Evolutionary conservation across 495 filamentous ascomycete genomes (phyloP), one percentile per base, ranked within the genome.

Genomic region (Parmelia sp.): DNA sequence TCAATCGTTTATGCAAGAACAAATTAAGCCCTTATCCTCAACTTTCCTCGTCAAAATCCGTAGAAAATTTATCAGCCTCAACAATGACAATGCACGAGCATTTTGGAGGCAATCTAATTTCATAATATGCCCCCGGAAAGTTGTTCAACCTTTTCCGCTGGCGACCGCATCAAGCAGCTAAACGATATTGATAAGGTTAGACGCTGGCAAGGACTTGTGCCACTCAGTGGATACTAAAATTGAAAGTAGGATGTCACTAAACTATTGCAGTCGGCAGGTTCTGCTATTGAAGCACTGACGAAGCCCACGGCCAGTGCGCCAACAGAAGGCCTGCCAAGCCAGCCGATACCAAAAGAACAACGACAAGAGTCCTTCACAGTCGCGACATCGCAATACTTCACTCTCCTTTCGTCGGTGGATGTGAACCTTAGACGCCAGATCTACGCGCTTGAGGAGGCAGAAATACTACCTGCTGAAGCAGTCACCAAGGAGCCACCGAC

Each of bases 91-190:
- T 31, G 31, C 49, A 53, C 14, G 19, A 31, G 19, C 25, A 12
- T 4, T 53, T 31, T 19, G 49, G 4, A 29, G 25, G 25, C 25
- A 29, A 8, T 29, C 5, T 29, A 31, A 29, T 6, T 29, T 6
- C 31, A 15, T 25, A 53, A 29, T 1, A 53, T 53, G 49, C 19
- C 49, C 15, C 49, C 25, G 1, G 4, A 53, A 14, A 2, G 31
- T 17, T 25, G 7, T 11, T 10, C 49, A 15, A 31, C 75, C 56
- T 86, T 87, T 68, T 88, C 82, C 31, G 80, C 83, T 25, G 82
- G 82, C 9, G 86, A 91, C 70, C 88, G 86, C 60, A 92, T 96
- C 63, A 82, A 85, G 60, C 87, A 92, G 66, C 82, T 96, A 49
- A 86, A 82, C 69, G 82, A 86, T 23, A 88, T 93, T 58, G 90